These are phyloP conservation scores for Tetrastigma voinierianum DNA, from an alignment of 164 flowering plant genomes.

Conservation along the genomic window DNA sequence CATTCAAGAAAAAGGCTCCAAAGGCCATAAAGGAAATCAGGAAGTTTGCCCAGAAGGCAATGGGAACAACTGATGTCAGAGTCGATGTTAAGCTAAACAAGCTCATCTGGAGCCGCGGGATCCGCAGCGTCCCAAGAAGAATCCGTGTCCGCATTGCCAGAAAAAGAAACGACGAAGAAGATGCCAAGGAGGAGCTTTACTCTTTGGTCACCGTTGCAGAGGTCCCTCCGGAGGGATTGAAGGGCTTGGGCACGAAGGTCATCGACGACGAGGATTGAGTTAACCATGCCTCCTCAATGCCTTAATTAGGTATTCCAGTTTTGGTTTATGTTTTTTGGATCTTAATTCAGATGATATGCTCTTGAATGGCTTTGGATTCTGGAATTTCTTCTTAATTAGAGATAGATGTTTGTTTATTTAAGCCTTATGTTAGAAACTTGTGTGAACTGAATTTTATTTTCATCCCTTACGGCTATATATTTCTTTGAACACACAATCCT, in stretches of 20 bases:
- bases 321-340: no score
- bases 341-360: no score
- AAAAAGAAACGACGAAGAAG: constrained; percentile 23
- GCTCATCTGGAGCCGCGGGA: constrained; percentile 22
- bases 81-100: constrained; percentile 26
- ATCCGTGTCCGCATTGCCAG: constrained; percentile 23
- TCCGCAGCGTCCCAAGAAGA: constrained; percentile 23
- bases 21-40: constrained; percentile 38
- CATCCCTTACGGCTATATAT: no score
- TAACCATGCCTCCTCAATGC: background rate
- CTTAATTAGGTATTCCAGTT: background rate
- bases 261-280: constrained; percentile 22
- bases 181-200: constrained; percentile 26
- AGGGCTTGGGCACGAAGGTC: constrained; percentile 22
- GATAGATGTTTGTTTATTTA: no score
- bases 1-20: constrained; percentile 45
- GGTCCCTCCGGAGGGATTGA: no score
- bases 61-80: constrained; percentile 22
- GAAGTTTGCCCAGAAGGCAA: constrained; percentile 27
- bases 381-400: no score
- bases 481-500: no score
- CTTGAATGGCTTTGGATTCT: no score
- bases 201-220: constrained; percentile 24
- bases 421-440: no score
- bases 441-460: no score